A percentile compares a stretch with the other conserved stretches of the same genome.
Evolutionary conservation across 1,139 yeast genomes (phyloP).

Genomic region (Yamadazyma trypodendri): DNA sequence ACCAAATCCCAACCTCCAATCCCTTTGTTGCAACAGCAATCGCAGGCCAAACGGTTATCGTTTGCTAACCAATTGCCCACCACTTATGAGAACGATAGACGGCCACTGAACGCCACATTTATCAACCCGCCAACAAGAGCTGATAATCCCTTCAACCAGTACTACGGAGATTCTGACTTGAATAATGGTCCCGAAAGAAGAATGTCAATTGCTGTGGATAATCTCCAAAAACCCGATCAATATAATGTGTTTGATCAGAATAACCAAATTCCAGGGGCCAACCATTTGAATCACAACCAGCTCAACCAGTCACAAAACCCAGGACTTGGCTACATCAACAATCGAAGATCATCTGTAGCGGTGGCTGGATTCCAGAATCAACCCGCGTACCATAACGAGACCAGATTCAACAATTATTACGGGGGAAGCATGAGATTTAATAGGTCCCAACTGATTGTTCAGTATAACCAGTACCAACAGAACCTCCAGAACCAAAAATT

Average conservation of each 20-base stretch:
- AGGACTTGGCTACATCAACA: slow-evolving; percentile 4
- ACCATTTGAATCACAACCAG: not conserved
- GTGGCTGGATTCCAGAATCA: slow-evolving; percentile 21
- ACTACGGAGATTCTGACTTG: slow-evolving; percentile 43
- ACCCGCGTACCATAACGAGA: slow-evolving; percentile 8
- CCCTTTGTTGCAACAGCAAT: slow-evolving; percentile 25
- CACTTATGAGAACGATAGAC: slow-evolving; percentile 41
- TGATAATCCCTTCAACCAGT: slow-evolving; percentile 48
- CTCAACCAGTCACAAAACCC: not conserved
- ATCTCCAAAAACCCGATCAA: slow-evolving; percentile 7
- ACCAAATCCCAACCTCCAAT: slow-evolving; percentile 23
- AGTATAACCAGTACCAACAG: slow-evolving; percentile 40
- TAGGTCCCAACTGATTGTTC: slow-evolving; percentile 37
- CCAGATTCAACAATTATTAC: slow-evolving; percentile 7
- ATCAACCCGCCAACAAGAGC: slow-evolving; percentile 49
- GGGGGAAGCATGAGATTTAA: slow-evolving; percentile 14
- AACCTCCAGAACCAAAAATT: slow-evolving; percentile 26
- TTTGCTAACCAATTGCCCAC: slow-evolving; percentile 50
- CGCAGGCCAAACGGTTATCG: slow-evolving; percentile 36
- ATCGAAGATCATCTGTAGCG: slow-evolving; percentile 43
- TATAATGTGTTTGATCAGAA: slow-evolving; percentile 9
- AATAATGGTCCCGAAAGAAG: slow-evolving; percentile 32
- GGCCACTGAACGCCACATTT: slow-evolving; percentile 19
- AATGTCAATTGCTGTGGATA: slow-evolving; percentile 46
- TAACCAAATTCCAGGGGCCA: not conserved